Percentiles rank a stretch among this genome's conserved stretches.
phyloP scores from a whole-genome alignment of 2,329 filamentous ascomycete species.

The Macroventuria anomochaeta region DNA sequence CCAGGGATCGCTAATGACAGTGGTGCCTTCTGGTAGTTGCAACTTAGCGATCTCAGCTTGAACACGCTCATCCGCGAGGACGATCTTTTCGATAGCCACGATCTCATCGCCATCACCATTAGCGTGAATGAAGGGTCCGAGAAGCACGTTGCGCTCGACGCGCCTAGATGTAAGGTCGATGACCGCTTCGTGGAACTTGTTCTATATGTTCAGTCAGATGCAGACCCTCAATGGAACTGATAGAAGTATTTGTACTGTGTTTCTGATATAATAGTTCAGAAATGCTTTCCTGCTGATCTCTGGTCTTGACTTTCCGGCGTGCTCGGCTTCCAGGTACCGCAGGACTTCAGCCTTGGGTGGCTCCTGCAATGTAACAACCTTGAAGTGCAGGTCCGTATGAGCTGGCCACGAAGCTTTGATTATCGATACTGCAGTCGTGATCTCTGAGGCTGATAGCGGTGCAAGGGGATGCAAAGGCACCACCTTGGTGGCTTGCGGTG shows the following conservation, averaged over 20 bases:
- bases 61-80: constrained; percentile 62
- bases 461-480: constrained; percentile 62
- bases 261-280: constrained; percentile 65
- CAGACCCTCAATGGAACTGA: neutral
- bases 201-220: constrained; percentile 47
- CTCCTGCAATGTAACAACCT: constrained; percentile 71
- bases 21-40: constrained; percentile 63
- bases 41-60: constrained; percentile 66
- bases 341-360: constrained; percentile 66
- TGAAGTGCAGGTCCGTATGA: constrained; percentile 65
- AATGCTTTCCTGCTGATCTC: constrained; percentile 61
- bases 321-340: constrained; percentile 69
- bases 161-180: constrained; percentile 60
- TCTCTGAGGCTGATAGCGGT: constrained; percentile 65
- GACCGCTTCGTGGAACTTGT: constrained; percentile 68
- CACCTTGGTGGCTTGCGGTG: constrained; percentile 30
- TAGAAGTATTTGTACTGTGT: constrained; percentile 58
- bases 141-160: constrained; percentile 64
- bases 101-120: constrained; percentile 67
- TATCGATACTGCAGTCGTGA: constrained; percentile 58
- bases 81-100: constrained; percentile 62
- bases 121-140: constrained; percentile 64
- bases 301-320: constrained; percentile 59
- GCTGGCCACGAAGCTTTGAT: constrained; percentile 63
- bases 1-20: constrained; percentile 69